Percentiles rank a stretch among this genome's conserved stretches.
Evolutionary conservation across 2,329 filamentous ascomycete genomes (phyloP).

Genomic region (Aureobasidium melanogenum): DNA sequence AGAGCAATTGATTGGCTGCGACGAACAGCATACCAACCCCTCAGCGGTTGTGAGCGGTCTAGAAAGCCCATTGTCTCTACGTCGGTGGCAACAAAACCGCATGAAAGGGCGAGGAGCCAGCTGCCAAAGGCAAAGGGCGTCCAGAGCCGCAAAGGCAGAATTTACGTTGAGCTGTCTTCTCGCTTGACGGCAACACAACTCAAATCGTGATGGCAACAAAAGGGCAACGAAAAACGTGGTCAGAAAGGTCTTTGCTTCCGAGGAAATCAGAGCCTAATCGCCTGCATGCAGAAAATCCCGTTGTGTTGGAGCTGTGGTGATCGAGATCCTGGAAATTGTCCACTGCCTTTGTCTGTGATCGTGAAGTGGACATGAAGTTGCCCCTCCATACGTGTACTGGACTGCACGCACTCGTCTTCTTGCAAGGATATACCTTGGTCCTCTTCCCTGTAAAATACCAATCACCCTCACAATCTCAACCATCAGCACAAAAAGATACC

Average conservation of each 20-base stretch:
- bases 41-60: background rate
- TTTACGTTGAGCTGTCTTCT: background rate
- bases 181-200: background rate
- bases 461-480: background rate
- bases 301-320: background rate
- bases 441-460: background rate
- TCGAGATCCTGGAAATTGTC: background rate
- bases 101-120: background rate
- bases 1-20: background rate
- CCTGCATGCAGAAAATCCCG: background rate
- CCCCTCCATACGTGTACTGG: too few relatives aligned
- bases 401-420: background rate
- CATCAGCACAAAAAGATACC: background rate
- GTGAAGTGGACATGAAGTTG: background rate
- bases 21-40: background rate
- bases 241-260: background rate
- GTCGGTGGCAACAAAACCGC: conserved; percentile 11
- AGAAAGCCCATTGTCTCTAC: background rate
- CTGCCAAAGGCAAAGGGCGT: too few relatives aligned
- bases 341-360: background rate
- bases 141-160: background rate
- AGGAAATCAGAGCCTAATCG: background rate
- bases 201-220: background rate
- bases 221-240: background rate
- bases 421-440: background rate